Evolutionary conservation across 192 early-diverging fungal genomes (phyloP).

Genomic region (Mortierella alpina): DNA sequence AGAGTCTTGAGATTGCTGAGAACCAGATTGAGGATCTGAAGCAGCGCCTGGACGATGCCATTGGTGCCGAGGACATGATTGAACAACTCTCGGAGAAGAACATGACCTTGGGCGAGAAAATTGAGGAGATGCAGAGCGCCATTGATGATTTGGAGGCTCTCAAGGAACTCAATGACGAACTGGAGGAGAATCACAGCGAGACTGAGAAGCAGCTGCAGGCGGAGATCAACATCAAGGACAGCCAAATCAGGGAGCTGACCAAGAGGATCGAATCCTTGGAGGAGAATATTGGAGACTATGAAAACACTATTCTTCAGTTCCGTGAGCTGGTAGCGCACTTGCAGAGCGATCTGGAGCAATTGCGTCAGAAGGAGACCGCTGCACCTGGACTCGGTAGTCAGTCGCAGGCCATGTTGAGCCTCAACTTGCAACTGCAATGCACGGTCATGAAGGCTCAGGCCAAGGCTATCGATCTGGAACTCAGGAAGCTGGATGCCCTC

Average conservation of each 20-base stretch:
- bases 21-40: conserved; percentile 85
- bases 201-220: conserved; percentile 86
- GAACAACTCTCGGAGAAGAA: conserved; percentile 88
- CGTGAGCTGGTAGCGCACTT: conserved; percentile 81
- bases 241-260: conserved; percentile 69
- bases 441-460: conserved; percentile 86
- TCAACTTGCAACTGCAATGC: conserved; percentile 84
- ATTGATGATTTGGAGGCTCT: conserved; percentile 92
- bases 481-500: conserved; percentile 85
- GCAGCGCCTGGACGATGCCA: conserved; percentile 80
- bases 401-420: conserved; percentile 84
- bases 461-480: conserved; percentile 90
- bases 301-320: conserved; percentile 87
- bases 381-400: conserved; percentile 66
- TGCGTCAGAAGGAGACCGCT: conserved; percentile 74
- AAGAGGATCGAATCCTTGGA: conserved; percentile 72
- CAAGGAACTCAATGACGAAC: conserved; percentile 90
- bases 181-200: conserved; percentile 93
- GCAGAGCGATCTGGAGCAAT: conserved; percentile 79
- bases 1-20: conserved; percentile 73
- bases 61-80: conserved; percentile 87
- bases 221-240: conserved; percentile 85
- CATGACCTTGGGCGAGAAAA: conserved; percentile 76
- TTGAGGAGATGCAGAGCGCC: conserved; percentile 80
- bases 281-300: conserved; percentile 88